phyloP scores from a whole-genome alignment of 805 yeast species.

The Teunomyces barrocoloradensis region DNA sequence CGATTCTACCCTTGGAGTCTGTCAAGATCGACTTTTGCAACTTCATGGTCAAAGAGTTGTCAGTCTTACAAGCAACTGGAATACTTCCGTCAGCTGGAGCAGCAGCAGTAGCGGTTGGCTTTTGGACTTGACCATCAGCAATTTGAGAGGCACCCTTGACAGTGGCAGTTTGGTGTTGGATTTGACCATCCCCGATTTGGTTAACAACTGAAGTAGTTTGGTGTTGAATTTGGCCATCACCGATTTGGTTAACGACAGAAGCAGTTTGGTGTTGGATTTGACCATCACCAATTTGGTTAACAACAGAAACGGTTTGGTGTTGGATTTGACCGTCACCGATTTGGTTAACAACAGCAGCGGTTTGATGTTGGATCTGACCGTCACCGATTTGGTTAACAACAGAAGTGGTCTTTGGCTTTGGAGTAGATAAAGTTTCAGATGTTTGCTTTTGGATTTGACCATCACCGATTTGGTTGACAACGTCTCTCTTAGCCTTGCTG shows the following conservation, averaged over 20 bases:
- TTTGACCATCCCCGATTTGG: conserved; percentile 26
- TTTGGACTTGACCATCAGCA: conserved; percentile 34
- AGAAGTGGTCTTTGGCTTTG: conserved; percentile 32
- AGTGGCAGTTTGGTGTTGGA: conserved; percentile 22
- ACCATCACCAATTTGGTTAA: conserved; percentile 48
- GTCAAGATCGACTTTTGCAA: conserved; percentile 51
- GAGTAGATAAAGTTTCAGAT: conserved; percentile 41
- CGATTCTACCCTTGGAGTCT: conserved; percentile 65
- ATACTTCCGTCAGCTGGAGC: conserved; percentile 6
- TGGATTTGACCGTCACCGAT: conserved; percentile 50
- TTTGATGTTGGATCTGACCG: conserved; percentile 26
- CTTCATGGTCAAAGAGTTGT: conserved; percentile 51
- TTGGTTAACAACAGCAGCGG: conserved; percentile 35
- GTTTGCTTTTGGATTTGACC: conserved; percentile 56
- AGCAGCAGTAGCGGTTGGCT: conserved; percentile 11
- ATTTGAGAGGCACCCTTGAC: conserved; percentile 24
- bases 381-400: conserved; percentile 29
- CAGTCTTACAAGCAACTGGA: conserved; percentile 19
- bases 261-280: conserved; percentile 41
- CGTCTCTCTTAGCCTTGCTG: conserved; percentile 19
- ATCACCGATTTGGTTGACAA: conserved; percentile 40
- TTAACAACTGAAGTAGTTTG: conserved; percentile 21
- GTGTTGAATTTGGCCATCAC: conserved; percentile 30
- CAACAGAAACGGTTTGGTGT: conserved; percentile 41
- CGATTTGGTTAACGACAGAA: conserved; percentile 20